A percentile compares a stretch with the other conserved stretches of the same genome.
Evolutionary conservation across 495 filamentous ascomycete species (phyloP).

Genomic region (Penicillium alfredii): DNA sequence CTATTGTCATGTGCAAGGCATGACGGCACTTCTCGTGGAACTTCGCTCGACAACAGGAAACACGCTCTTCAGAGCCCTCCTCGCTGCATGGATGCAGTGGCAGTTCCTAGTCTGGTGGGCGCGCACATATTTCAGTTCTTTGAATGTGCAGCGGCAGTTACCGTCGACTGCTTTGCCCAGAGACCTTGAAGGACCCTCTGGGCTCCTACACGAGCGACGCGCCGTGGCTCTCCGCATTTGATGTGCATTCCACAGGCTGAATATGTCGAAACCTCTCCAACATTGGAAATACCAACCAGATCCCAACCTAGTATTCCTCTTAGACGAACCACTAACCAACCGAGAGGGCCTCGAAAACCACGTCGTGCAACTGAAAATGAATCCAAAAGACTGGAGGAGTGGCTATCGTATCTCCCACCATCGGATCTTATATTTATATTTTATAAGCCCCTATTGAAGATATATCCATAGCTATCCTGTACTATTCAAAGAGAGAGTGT

Average conservation of each 20-base stretch:
- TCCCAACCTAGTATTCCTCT: too few relatives aligned
- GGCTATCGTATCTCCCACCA: slow-evolving; percentile 15
- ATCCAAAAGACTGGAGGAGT: slow-evolving; percentile 14
- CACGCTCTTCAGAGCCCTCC: slow-evolving; percentile 1
- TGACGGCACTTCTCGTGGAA: slow-evolving; percentile 8
- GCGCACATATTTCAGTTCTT: slow-evolving; percentile 19
- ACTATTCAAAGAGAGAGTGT: too few relatives aligned
- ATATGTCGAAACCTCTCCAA: slow-evolving; percentile 9
- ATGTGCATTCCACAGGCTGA: slow-evolving; percentile 28
- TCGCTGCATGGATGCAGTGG: slow-evolving; percentile 23
- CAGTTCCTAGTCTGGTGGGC: slow-evolving; percentile 27
- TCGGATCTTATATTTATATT: too few relatives aligned
- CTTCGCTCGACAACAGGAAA: not conserved
- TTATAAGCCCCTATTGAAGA: too few relatives aligned
- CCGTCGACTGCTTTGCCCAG: slow-evolving; percentile 7
- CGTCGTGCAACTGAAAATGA: slow-evolving; percentile 6
- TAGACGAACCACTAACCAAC: too few relatives aligned
- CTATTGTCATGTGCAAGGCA: slow-evolving; percentile 19
- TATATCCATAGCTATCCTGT: too few relatives aligned
- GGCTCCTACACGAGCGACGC: slow-evolving; percentile 14
- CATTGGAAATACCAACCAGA: slow-evolving; percentile 10
- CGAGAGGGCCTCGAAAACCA: not conserved
- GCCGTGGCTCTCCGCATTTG: slow-evolving; percentile 21
- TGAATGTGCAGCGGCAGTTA: slow-evolving; percentile 12
- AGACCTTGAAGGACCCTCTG: slow-evolving; percentile 1